Percentiles rank a stretch among this genome's conserved stretches.
These are phyloP conservation scores for Leccinum truebloodii DNA, from an alignment of 768 basidiomycete species.

Conservation along the genomic window DNA sequence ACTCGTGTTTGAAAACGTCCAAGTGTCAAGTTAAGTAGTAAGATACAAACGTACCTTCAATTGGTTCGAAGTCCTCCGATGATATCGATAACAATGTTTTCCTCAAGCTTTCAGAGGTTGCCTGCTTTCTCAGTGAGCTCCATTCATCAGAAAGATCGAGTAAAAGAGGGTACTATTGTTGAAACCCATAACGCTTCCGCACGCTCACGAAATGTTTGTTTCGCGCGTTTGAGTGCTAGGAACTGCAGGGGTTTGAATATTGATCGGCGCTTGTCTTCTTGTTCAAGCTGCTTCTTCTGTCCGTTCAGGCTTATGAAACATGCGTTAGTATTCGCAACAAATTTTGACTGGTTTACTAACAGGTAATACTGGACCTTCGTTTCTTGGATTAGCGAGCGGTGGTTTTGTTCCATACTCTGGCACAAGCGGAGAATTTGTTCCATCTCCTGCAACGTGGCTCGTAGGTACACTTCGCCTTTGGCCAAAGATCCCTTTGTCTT, in stretches of 20 bases:
- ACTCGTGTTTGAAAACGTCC: not conserved
- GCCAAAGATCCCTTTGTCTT: not conserved
- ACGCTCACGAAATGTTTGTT: not conserved
- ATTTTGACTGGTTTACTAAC: no score
- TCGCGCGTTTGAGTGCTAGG: not conserved
- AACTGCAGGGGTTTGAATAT: not conserved
- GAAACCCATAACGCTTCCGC: not conserved
- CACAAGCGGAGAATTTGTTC: constrained; percentile 1
- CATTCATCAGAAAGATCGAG: no score
- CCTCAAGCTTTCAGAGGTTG: constrained; percentile 8
- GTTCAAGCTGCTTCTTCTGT: not conserved
- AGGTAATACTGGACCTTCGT: not conserved
- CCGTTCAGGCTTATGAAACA: not conserved
- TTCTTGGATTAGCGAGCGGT: not conserved
- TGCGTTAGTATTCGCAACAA: not conserved
- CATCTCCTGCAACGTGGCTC: constrained; percentile 13
- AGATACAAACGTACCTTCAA: not conserved
- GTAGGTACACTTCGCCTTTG: constrained; percentile 8
- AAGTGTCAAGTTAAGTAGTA: no score
- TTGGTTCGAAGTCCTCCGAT: not conserved
- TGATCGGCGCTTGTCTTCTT: not conserved
- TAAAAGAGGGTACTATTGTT: not conserved
- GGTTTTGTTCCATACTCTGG: not conserved
- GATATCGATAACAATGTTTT: not conserved
- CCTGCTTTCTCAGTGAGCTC: not conserved